Conservation (phyloP, 2,329 filamentous ascomycete genomes). For the Verticillium klebahnii region DNA sequence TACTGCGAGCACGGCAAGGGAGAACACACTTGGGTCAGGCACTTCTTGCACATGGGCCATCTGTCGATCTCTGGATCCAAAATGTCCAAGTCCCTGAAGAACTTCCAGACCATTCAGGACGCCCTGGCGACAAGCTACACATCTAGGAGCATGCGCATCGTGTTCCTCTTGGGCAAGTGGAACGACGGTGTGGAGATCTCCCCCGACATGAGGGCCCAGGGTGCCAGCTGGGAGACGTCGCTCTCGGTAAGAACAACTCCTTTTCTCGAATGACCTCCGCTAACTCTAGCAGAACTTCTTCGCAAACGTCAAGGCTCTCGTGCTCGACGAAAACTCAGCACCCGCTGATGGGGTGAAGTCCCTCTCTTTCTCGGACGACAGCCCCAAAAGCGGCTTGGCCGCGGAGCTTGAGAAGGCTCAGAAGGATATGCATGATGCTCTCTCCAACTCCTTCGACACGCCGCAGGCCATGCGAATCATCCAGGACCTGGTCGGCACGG, state of each 20-base stretch:
- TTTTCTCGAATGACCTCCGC: not conserved
- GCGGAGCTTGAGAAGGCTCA: conserved; percentile 48
- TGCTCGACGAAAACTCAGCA: conserved; percentile 31
- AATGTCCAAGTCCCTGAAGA: conserved; percentile 95
- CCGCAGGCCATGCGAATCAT: conserved; percentile 74
- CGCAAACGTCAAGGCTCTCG: conserved; percentile 49
- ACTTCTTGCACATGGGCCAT: conserved; percentile 95
- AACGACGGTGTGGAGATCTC: conserved; percentile 90
- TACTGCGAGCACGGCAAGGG: conserved; percentile 51
- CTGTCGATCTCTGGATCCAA: conserved; percentile 79
- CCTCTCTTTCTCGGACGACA: conserved; percentile 30
- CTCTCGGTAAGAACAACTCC: conserved; percentile 51
- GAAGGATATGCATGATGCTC: conserved; percentile 49
- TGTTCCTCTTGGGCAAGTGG: conserved; percentile 86
- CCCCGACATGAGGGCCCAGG: conserved; percentile 70
- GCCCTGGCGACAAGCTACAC: conserved; percentile 70
- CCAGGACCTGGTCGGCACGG: conserved; percentile 70
- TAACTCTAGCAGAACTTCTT: conserved; percentile 48
- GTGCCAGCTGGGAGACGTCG: conserved; percentile 74
- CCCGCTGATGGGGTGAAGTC: conserved; percentile 23
- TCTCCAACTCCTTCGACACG: conserved; percentile 87
- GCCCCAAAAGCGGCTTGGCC: conserved; percentile 21
- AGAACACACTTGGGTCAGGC: conserved; percentile 81
- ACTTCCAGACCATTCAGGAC: conserved; percentile 89
- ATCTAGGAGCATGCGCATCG: conserved; percentile 72